These are phyloP conservation scores for Termitomyces sp. DNA, from an alignment of 768 basidiomycete genomes.

Conservation along the genomic window DNA sequence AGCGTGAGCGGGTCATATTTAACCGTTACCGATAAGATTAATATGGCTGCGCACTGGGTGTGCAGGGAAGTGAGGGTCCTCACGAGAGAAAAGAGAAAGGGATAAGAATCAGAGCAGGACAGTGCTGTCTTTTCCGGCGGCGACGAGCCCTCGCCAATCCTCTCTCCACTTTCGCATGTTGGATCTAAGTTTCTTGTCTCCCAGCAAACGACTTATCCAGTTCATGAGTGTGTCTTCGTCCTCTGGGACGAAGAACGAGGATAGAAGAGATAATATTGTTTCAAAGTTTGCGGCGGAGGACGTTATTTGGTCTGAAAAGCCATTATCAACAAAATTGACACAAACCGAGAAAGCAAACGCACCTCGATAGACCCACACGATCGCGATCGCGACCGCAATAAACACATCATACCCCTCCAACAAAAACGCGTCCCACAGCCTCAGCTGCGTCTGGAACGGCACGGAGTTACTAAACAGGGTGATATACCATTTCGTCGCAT, in stretches of 20 bases:
- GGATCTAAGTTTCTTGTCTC: conserved; percentile 58
- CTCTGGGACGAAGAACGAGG: conserved; percentile 93
- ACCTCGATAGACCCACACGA: conserved; percentile 92
- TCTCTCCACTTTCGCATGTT: conserved; percentile 73
- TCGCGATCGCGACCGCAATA: conserved; percentile 76
- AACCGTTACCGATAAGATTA: conserved; percentile 7
- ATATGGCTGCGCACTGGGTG: not conserved
- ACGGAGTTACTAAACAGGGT: conserved; percentile 95
- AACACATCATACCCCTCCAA: conserved; percentile 89
- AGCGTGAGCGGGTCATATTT: conserved; percentile 1
- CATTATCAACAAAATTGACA: not conserved
- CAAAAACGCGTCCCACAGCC: conserved; percentile 93
- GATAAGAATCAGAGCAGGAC: conserved; percentile 34
- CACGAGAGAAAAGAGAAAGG: not conserved
- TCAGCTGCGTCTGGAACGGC: conserved; percentile 90
- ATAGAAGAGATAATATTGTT: conserved; percentile 84
- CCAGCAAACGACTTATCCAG: conserved; percentile 69
- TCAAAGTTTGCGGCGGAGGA: conserved; percentile 81
- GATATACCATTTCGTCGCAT: conserved; percentile 99
- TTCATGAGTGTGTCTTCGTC: conserved; percentile 76
- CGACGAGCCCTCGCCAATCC: conserved; percentile 75
- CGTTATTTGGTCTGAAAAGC: conserved; percentile 70
- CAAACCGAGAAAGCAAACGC: conserved; percentile 18
- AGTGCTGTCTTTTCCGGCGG: conserved; percentile 52
- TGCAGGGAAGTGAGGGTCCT: not conserved